Percentiles rank a stretch among this genome's conserved stretches.
Conservation (phyloP, 139 green algal genomes). For the Pseudopediastrum boryanum region DNA sequence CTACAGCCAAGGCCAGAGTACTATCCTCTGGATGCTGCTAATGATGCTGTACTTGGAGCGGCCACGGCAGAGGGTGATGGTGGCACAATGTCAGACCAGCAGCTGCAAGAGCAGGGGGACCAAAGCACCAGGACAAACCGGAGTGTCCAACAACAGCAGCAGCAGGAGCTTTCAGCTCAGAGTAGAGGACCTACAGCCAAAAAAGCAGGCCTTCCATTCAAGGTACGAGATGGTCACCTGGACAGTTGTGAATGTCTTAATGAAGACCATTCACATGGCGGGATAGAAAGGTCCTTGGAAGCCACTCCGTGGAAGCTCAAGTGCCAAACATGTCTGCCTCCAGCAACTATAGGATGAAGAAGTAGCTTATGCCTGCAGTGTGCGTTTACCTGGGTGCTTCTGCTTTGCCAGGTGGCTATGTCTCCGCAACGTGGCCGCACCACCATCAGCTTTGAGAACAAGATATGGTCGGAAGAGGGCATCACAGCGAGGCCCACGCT, state of each 20-base stretch:
- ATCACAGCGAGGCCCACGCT: slow-evolving; percentile 48
- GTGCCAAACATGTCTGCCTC: neutral
- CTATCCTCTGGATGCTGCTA: slow-evolving; percentile 34
- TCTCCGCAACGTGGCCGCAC: slow-evolving; percentile 61
- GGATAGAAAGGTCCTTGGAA: no score
- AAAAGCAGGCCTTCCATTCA: neutral
- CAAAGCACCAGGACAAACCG: neutral
- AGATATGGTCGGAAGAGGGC: slow-evolving; percentile 46
- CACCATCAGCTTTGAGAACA: slow-evolving; percentile 69
- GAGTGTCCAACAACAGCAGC: slow-evolving; percentile 3
- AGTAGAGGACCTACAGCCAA: neutral
- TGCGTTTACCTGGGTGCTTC: neutral
- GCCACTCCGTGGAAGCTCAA: no score
- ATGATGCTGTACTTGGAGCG: slow-evolving; percentile 3
- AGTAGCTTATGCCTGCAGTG: neutral
- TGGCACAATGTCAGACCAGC: neutral
- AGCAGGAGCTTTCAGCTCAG: neutral
- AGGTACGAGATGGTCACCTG: slow-evolving; percentile 1
- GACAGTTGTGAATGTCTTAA: neutral
- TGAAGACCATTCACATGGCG: no score
- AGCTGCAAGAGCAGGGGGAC: slow-evolving; percentile 1
- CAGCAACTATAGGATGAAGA: neutral
- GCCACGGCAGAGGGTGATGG: slow-evolving; percentile 1
- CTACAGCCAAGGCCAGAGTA: slow-evolving; percentile 46
- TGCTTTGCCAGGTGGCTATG: slow-evolving; percentile 50